A percentile compares a stretch with the other conserved stretches of the same genome.
phyloP scores from a whole-genome alignment of 441 rosid genomes.

The Populus tomentosa region DNA sequence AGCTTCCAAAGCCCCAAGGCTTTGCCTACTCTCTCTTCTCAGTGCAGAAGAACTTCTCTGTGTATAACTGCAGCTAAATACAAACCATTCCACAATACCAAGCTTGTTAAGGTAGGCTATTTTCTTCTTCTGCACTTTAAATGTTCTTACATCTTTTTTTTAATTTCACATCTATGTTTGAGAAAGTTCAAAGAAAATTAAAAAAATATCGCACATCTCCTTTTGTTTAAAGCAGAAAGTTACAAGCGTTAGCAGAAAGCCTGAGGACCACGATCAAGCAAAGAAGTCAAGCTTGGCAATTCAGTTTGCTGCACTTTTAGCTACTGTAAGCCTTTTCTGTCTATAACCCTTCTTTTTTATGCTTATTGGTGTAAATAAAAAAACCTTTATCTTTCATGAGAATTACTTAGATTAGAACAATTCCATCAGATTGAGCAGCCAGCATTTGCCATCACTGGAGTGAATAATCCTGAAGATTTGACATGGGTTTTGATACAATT shows the following conservation, averaged over 20 bases:
- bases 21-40: constrained; percentile 40
- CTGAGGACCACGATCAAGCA: constrained; percentile 15
- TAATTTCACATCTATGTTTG: neutral
- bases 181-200: neutral
- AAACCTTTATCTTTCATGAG: neutral
- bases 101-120: constrained; percentile 19
- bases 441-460: constrained; percentile 80
- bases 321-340: constrained; percentile 34
- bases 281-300: constrained; percentile 46
- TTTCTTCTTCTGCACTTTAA: neutral
- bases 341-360: neutral
- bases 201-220: neutral
- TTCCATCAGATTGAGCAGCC: constrained; percentile 55
- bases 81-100: constrained; percentile 21
- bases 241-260: constrained; percentile 23
- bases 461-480: constrained; percentile 59
- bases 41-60: constrained; percentile 18
- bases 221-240: constrained; percentile 24
- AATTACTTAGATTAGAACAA: neutral
- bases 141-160: neutral
- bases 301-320: constrained; percentile 54
- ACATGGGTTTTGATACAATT: constrained; percentile 36
- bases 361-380: neutral
- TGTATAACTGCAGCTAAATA: constrained; percentile 20
- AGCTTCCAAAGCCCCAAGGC: constrained; percentile 35